Conservation (phyloP, 305 asterid species). For the Fraxinus baroniana region DNA sequence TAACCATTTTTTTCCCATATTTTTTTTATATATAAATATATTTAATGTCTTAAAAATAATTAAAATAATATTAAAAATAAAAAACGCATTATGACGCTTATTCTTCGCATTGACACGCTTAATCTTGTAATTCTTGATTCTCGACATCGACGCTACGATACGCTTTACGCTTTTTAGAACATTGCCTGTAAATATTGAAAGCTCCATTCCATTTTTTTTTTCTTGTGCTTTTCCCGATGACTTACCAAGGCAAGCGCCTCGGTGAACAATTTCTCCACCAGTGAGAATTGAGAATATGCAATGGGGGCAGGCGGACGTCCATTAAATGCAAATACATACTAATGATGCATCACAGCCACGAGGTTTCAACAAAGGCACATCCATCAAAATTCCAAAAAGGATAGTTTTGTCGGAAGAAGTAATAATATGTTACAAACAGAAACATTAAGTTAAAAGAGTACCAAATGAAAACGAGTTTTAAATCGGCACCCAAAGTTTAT, state of each 20-base stretch:
- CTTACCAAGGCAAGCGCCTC: not conserved
- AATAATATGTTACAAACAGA: constrained; percentile 34
- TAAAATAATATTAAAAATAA: too few relatives aligned
- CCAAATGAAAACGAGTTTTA: constrained; percentile 23
- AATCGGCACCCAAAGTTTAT: not conserved
- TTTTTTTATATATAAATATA: too few relatives aligned
- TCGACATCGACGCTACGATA: too few relatives aligned
- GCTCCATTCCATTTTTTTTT: not conserved
- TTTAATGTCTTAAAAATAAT: too few relatives aligned
- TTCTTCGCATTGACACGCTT: too few relatives aligned
- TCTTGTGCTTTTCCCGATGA: not conserved
- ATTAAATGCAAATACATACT: not conserved
- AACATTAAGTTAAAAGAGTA: constrained; percentile 26
- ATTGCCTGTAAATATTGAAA: too few relatives aligned
- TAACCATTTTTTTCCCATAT: too few relatives aligned
- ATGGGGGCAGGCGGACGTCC: not conserved
- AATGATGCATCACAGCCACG: not conserved
- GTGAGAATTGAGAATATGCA: not conserved
- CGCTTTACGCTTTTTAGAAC: too few relatives aligned
- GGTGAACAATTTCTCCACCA: not conserved
- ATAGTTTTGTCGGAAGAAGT: constrained; percentile 22
- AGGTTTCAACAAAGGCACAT: constrained; percentile 9
- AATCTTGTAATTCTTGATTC: too few relatives aligned
- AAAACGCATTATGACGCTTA: too few relatives aligned
- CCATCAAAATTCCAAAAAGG: constrained; percentile 18